Base-by-base conservation (phyloP, 169 alveolate genomes). In the Plasmodium falciparum region DNA sequence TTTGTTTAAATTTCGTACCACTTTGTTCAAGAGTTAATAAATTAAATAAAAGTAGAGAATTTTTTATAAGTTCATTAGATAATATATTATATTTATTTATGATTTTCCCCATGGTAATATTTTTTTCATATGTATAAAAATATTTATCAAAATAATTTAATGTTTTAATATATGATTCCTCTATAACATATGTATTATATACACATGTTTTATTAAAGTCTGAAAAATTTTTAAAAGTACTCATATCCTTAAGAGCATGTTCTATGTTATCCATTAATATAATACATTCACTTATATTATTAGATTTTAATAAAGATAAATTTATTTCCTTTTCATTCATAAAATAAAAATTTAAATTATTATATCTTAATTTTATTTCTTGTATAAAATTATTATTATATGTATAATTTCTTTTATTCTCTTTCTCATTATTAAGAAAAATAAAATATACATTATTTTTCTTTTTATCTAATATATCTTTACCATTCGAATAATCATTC, bases 131-230 rank as follows among this genome's bases (percentile, higher is more conserved):
- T 56, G 7, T 69, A 39, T 63, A 47, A 58, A 45, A 63, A 6
- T 63, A 22, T 24, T 63, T 33, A 65, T 76, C 89, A 76, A 76
- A 76, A 33, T 76, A n/a, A 54, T 62, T 65, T 65, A 76, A 56
- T 12, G 76, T 65, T 49, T 76, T 76, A 20, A 56, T 76, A 58
- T 76, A 76, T 8, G 89, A 39, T 69, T 76, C 89, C 63, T 76
- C 89, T 63, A 76, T 76, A 26, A 66, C 89, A 58, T 76, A 76
- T 49, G 66, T 65, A 50, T 76, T 76, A 69, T 76, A 76, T 22
- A 76, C 89, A 76, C 76, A 76, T 12, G 63, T 76, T 56, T 76
- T 49, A 43, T 76, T 76, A 58, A 76, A 76, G 3, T 45, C 20
- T 20, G 56, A 62, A 65, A 76, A 76, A 62, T 63, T 76, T 49